Evolutionary conservation across 305 asterid species (phyloP).

Genomic region (Withania somnifera): DNA sequence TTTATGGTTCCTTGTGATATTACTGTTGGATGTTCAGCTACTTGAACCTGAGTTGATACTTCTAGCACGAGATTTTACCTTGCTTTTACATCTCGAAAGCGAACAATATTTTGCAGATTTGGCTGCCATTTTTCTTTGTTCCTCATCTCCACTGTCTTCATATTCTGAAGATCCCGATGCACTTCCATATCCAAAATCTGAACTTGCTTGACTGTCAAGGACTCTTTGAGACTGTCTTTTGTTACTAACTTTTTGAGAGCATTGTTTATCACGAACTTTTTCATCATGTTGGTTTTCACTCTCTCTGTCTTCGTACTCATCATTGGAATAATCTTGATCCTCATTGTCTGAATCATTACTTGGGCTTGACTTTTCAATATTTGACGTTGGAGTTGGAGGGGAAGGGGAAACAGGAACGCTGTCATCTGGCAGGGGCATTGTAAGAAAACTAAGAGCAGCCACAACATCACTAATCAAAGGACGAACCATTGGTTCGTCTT

Average conservation of each 20-base stretch:
- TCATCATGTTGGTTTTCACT: neutral
- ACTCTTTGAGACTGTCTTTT: neutral
- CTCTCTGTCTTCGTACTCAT: constrained; percentile 1
- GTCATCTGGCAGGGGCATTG: constrained; percentile 38
- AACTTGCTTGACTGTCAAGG: neutral
- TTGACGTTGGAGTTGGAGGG: constrained; percentile 5
- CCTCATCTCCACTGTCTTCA: neutral
- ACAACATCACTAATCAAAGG: constrained; percentile 34
- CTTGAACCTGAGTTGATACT: constrained; percentile 19
- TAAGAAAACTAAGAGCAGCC: constrained; percentile 28
- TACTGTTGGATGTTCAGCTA: constrained; percentile 8
- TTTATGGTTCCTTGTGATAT: neutral
- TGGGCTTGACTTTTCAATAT: no score
- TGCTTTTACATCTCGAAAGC: neutral
- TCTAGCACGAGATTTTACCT: neutral
- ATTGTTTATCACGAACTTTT: neutral
- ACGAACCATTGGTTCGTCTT: constrained; percentile 25
- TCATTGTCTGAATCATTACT: neutral
- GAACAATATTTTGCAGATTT: neutral
- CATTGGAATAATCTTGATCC: neutral
- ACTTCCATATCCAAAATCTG: constrained; percentile 5
- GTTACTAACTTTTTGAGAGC: neutral
- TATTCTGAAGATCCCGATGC: constrained; percentile 1
- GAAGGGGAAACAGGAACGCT: constrained; percentile 3
- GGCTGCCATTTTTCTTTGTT: neutral